These are phyloP conservation scores for Selenicereus undatus DNA, from an alignment of 148 eudicot genomes.

Conservation along the genomic window DNA sequence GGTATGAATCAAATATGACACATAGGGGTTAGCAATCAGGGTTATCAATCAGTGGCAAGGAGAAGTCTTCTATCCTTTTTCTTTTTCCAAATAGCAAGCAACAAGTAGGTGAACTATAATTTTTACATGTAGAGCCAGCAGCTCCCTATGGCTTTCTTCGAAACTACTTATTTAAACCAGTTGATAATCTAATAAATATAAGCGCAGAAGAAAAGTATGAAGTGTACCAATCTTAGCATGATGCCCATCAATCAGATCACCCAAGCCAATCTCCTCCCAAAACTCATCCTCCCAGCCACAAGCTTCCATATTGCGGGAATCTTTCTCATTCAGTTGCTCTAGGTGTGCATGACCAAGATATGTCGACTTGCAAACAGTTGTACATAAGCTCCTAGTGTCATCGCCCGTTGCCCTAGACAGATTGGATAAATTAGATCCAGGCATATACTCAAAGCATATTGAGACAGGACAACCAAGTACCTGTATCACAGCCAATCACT, in stretches of 20 bases:
- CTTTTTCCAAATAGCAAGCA: background rate
- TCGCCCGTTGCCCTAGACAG: slow-evolving; percentile 92
- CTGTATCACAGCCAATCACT: slow-evolving; percentile 98
- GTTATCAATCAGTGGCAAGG: background rate
- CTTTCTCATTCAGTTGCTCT: slow-evolving; percentile 59
- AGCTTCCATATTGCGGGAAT: slow-evolving; percentile 86
- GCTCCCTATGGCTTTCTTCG: background rate
- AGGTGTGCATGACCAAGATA: slow-evolving; percentile 99
- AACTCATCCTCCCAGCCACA: slow-evolving; percentile 99
- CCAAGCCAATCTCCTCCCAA: slow-evolving; percentile 98
- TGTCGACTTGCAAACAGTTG: slow-evolving; percentile 99
- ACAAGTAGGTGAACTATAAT: background rate
- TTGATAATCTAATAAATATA: background rate
- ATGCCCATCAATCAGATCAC: slow-evolving; percentile 94
- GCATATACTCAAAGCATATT: background rate
- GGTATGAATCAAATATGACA: background rate
- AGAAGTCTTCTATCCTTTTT: background rate
- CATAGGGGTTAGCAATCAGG: background rate
- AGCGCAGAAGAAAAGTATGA: background rate
- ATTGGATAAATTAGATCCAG: background rate
- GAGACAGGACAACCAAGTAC: slow-evolving; percentile 12
- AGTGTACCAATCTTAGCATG: slow-evolving; percentile 89
- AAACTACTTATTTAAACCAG: background rate
- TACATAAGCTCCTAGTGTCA: slow-evolving; percentile 95
- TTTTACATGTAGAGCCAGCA: background rate